Percentiles rank a stretch among this genome's conserved stretches.
Conservation (phyloP, 2,329 filamentous ascomycete genomes). For the Nothophaeocryptopus gaeumannii region DNA sequence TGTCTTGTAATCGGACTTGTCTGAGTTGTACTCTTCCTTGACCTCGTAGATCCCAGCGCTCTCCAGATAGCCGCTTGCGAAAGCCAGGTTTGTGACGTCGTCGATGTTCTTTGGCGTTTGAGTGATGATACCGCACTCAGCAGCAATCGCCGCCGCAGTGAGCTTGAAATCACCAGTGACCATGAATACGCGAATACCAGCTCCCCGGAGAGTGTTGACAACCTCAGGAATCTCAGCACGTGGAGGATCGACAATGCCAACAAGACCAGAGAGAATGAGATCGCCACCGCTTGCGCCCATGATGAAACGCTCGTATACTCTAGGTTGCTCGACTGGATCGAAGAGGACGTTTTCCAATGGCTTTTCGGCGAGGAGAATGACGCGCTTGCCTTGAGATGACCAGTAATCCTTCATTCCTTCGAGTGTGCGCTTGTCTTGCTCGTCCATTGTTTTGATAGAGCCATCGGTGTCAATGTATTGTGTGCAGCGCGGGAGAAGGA, state of each 20-base stretch:
- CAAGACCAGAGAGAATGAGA: conserved; percentile 55
- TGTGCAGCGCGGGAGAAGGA: conserved; percentile 64
- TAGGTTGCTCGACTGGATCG: conserved; percentile 48
- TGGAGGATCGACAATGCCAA: conserved; percentile 60
- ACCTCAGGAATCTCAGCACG: conserved; percentile 59
- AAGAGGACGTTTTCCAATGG: conserved; percentile 59
- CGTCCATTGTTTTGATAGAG: conserved; percentile 50
- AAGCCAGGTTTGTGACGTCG: conserved; percentile 51
- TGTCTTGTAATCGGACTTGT: conserved; percentile 7
- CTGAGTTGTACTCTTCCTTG: conserved; percentile 14
- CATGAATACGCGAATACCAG: conserved; percentile 76
- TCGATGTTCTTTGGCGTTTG: conserved; percentile 51
- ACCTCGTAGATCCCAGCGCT: conserved; percentile 27
- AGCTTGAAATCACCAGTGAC: conserved; percentile 76
- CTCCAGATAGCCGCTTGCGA: conserved; percentile 29
- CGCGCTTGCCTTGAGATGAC: conserved; percentile 67
- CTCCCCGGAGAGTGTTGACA: conserved; percentile 61
- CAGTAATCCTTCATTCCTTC: conserved; percentile 63
- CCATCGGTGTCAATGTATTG: conserved; percentile 58
- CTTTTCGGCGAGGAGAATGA: conserved; percentile 60
- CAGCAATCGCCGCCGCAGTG: conserved; percentile 70
- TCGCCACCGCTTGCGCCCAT: conserved; percentile 50
- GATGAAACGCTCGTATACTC: conserved; percentile 56
- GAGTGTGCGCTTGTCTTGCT: conserved; percentile 54
- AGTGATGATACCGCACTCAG: conserved; percentile 69